Base-by-base conservation (phyloP, 257 asterid genomes). In the Nicotiana tabacum region DNA sequence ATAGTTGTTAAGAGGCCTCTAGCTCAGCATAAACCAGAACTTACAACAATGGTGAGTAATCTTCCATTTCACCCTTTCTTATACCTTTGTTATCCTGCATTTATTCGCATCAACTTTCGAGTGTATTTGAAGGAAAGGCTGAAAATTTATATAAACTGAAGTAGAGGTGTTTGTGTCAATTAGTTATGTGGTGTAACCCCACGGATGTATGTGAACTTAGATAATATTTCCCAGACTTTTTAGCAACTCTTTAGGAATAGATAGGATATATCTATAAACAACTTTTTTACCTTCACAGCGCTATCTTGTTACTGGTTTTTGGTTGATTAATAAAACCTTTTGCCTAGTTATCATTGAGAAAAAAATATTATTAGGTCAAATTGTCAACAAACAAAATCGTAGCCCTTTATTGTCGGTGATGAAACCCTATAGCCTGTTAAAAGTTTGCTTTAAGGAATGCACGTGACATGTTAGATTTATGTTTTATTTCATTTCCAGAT, bases 11-110 rank as follows among this genome's bases (percentile, higher is more conserved):
- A 96, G 92, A 96, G 98, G 90, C 99, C 99, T 86, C 91, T 96
- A 83, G 99, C 99, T 70, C 99, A 96, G 87, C 99, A 96, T 87
- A 96, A 98, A 37, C 99, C 99, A 61, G 99, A 94, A 88, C 93
- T 96, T 81, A 96, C 99, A 58, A 92, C 98, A 55, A 96, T 96
- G 99, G 99, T 96, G 85, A 90, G 93, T 88, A 15, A 51, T 39
- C 51, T 78, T 35, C n/a, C 21, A 15, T 29, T 29, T n/a, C 3
- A 46, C 12, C 5, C 58, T 55, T 55, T 12, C 18, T 13, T 55
- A 7, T 6, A 21, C 60, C 21, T 72, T 43, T 70, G 21, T 72
- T 33, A 16, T 69, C 56, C 21, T 72, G 37, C 12, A 72, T 27
- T 72, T 43, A 43, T 21, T 21, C 24, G 27, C 35, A 43, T 21